Evolutionary conservation across 1,284 basidiomycete genomes (phyloP).

Genomic region (Cutaneotrichosporon sp.): DNA sequence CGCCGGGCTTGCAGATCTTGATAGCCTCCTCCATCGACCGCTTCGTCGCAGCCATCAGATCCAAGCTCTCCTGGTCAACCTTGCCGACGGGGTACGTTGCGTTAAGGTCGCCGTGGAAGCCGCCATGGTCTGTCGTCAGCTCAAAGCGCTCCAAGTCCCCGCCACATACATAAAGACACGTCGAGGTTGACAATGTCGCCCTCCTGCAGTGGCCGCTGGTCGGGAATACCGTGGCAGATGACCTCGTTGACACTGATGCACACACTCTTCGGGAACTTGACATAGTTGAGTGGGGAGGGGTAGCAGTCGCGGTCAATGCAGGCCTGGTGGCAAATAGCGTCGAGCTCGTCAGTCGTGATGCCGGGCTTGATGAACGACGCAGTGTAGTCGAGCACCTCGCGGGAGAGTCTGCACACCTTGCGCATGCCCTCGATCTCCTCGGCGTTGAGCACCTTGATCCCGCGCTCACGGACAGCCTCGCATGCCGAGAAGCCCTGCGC

Average conservation of each 20-base stretch:
- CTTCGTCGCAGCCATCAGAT: conserved; percentile 74
- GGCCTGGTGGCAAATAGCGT: conserved; percentile 91
- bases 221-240: conserved; percentile 96
- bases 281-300: conserved; percentile 91
- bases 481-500: conserved; percentile 41
- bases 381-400: conserved; percentile 87
- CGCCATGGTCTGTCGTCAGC: conserved; percentile 47
- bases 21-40: conserved; percentile 81
- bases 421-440: conserved; percentile 49
- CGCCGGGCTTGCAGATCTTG: conserved; percentile 81
- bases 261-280: conserved; percentile 88
- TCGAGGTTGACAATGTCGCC: conserved; percentile 93
- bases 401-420: conserved; percentile 62
- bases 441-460: conserved; percentile 38
- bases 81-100: conserved; percentile 79
- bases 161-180: conserved; percentile 51
- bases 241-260: conserved; percentile 95
- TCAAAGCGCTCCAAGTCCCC: no score
- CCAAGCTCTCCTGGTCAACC: conserved; percentile 72
- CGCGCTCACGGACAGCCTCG: conserved; percentile 38
- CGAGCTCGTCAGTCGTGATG: conserved; percentile 91
- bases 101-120: conserved; percentile 86
- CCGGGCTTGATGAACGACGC: conserved; percentile 81
- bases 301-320: conserved; percentile 87
- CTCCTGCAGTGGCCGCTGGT: conserved; percentile 74